Percentiles rank a stretch among this genome's conserved stretches.
phyloP scores from a whole-genome alignment of 179 eudicot species.

The Silene coronaria region DNA sequence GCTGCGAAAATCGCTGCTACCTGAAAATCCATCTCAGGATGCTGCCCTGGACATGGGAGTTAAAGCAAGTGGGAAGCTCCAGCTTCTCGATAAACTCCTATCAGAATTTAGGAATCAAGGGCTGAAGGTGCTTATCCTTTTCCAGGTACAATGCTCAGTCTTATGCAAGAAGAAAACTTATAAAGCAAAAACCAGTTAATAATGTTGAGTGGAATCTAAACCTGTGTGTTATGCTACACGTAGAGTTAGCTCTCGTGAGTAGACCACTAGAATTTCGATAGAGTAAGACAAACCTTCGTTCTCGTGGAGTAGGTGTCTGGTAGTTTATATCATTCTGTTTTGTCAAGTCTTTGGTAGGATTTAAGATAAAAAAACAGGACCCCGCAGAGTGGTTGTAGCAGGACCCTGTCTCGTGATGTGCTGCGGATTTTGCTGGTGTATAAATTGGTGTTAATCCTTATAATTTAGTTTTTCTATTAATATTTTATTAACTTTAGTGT shows the following conservation, averaged over 20 bases:
- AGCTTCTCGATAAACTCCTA: constrained; percentile 61
- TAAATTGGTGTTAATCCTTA: neutral
- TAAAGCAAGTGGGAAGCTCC: constrained; percentile 83
- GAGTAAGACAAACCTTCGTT: neutral
- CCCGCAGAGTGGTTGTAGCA: neutral
- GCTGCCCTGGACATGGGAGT: constrained; percentile 60
- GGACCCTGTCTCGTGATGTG: neutral
- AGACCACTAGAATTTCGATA: neutral
- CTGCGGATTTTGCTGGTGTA: neutral
- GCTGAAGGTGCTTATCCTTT: constrained; percentile 60
- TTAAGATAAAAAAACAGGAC: neutral
- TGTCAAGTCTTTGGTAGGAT: neutral
- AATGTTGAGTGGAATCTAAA: neutral
- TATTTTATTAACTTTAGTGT: no score
- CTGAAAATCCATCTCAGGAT: constrained; percentile 26
- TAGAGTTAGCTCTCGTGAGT: neutral
- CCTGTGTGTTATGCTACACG: no score
- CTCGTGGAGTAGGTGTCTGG: neutral
- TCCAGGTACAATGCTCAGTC: constrained; percentile 47
- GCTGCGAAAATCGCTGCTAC: constrained; percentile 40
- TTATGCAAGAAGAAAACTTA: neutral
- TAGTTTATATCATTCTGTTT: neutral
- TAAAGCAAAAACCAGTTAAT: neutral
- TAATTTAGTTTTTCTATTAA: neutral
- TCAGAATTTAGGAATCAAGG: constrained; percentile 44